Evolutionary conservation across 768 basidiomycete species (phyloP).

Genomic region (Sarcodon aspratus): DNA sequence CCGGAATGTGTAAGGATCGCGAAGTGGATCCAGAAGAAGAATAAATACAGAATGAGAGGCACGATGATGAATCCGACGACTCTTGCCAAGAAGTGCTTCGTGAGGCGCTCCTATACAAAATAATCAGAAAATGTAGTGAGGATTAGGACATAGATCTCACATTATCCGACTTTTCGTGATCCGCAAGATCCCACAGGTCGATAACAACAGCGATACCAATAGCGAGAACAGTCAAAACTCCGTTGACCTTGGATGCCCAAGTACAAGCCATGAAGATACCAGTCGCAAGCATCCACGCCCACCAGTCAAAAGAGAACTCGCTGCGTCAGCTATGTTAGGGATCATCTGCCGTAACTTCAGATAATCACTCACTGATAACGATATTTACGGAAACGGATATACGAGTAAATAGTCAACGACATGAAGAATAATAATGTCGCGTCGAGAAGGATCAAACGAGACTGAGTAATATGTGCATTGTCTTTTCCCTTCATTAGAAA

Average conservation of each 20-base stretch:
- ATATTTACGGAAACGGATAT: conserved; percentile 89
- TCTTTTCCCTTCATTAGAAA: conserved; percentile 33
- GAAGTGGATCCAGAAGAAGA: conserved; percentile 96
- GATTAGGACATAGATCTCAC: conserved; percentile 40
- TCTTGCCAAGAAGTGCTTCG: conserved; percentile 80
- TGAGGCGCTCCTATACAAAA: conserved; percentile 68
- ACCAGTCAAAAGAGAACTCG: conserved; percentile 87
- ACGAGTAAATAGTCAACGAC: conserved; percentile 84
- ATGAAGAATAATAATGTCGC: conserved; percentile 94
- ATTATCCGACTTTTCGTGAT: conserved; percentile 64
- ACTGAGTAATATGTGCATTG: conserved; percentile 92
- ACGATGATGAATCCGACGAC: conserved; percentile 75
- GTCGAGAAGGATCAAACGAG: conserved; percentile 93
- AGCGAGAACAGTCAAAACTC: conserved; percentile 78
- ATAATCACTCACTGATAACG: conserved; percentile 59
- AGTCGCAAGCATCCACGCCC: conserved; percentile 85
- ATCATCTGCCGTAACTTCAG: neutral
- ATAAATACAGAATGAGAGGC: conserved; percentile 86
- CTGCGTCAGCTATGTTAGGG: conserved; percentile 25
- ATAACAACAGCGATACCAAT: conserved; percentile 87
- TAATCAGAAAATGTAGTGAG: neutral
- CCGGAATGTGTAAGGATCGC: conserved; percentile 80
- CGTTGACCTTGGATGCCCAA: conserved; percentile 97
- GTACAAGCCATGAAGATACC: conserved; percentile 93
- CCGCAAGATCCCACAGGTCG: conserved; percentile 92